Evolutionary conservation across 1,139 yeast species (phyloP), one percentile per base, ranked within the genome.

Genomic region (Geotrichum bryndzae): DNA sequence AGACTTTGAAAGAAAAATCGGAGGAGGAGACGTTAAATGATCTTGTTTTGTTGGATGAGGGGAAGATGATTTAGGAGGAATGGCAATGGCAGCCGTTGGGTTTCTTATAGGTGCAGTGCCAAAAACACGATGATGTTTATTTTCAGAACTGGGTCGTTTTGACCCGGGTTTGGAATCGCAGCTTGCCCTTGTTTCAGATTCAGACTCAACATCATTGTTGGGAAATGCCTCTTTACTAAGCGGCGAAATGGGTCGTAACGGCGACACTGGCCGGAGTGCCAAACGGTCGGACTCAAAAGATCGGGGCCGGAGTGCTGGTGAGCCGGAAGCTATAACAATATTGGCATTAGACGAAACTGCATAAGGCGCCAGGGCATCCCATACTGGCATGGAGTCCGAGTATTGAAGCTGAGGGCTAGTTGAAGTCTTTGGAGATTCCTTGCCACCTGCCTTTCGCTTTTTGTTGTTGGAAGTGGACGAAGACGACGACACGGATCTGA

Each of bases 361-460:
- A 50, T 60, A 60, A 6, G 62, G 62, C 4, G 62, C 62, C 3
- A 45, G 52, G 1, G 59, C 59, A 33, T 60, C 62, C 57, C 54
- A 48, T 7, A 60, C 62, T 4, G 62, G 62, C 62, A 60, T 60
- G 3, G 62, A 60, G 5, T 53, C 59, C n/a, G 62, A 60, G 33
- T 55, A 60, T 31, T 60, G 62, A 29, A 60, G 56, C 15, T 60
- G 57, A 29, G 59, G 62, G 33, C 59, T 56, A 7, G 57, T 13
- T 23, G 46, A 25, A 33, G 1, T 23, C 23, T 50, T 50, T 6
- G 52, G 22, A 13, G 33, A 50, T 2, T 50, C 33, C 11, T 27
- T 27, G 31, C 52, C 52, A 3, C 52, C 52, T 10, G 33, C 52
- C 15, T 50, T 50, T 6, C 33, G 52, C 10, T 27, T 50, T 8